Base-by-base conservation (phyloP, 345 rosid genomes). In the Populus euphratica region DNA sequence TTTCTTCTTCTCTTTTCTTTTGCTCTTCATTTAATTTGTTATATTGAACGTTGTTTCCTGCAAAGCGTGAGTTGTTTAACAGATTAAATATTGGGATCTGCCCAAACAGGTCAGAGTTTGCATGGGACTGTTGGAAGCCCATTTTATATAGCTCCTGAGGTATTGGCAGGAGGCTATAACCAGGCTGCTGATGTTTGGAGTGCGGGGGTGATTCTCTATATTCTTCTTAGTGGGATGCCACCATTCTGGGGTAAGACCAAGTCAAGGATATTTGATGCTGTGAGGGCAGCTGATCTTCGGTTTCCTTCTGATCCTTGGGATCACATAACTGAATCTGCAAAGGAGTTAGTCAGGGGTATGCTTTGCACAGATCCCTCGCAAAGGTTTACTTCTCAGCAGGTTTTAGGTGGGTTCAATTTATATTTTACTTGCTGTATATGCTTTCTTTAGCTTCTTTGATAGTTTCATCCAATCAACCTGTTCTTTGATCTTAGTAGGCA, bases 161-260 rank as follows among this genome's bases (percentile, higher is more conserved):
- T 90, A 74, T 79, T 90, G 80, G 66, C 80, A 0, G 92, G 94
- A 43, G 88, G 89, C 29, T 90, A 90, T 84, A 85, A 90, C 76
- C 92, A 90, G 82, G 87, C 88, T 67, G 94, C 94, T 73, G 94
- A 90, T 77, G 80, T 90, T 52, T 90, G 92, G 94, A 90, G 94
- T 83, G 91, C 94, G 3, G 94, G 94, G 56, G 92, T 88, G 65
- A 89, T 90, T 79, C 90, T 90, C 52, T 90, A 87, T 78, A 89
- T 88, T 86, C 88, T 90, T 52, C 86, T 90, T 43, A 87, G 91
- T 73, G 92, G 90, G 68, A 86, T 84, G 80, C 94, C 92, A 0
- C 94, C 94, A 7, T 90, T 90, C 76, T 90, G 92, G 91, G 94
- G 91, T 43, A 85, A 89, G 79, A 89, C 94, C 38, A 90, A 90